Evolutionary conservation across 179 eudicot species (phyloP), one percentile per base, ranked within the genome.

Genomic region (Silene vulgaris): DNA sequence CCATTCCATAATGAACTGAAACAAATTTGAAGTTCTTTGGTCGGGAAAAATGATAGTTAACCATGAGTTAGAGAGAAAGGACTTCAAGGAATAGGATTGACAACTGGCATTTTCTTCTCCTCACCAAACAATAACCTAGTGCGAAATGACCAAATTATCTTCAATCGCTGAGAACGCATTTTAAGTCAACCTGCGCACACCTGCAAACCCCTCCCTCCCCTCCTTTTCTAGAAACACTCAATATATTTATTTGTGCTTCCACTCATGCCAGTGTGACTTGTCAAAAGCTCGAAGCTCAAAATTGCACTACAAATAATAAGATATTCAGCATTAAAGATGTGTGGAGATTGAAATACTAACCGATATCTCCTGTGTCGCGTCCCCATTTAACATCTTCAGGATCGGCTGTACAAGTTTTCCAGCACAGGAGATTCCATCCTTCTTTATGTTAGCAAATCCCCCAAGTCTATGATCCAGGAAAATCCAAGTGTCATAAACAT

Each of bases 351-450:
- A 62, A 54, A 28, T 74, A 87, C 96, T 87, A 70, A 90, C 97
- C 88, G 82, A 78, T 48, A 86, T 82, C 78, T 82, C 81, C 77
- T 86, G 88, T 45, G 89, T 82, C 68, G 69, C 77, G 78, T 92
- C 97, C 85, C 87, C 95, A 75, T 77, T 81, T 73, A 95, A 80
- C 80, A 87, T 74, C 87, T 89, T 90, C 72, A 92, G 74, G 65
- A 88, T 82, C 66, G 94, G 93, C 61, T 86, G 96, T 63, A 87
- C 76, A 75, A 89, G 86, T 78, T 87, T 92, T 57, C 87, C 80
- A 50, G 95, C 90, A 57, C 79, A 89, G 21, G 93, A 79, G 61
- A 83, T 81, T 16, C 87, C 97, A 71, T 95, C 97, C 81, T 89
- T 93, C 86, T 85, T 95, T 83, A 73, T 76, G 82, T 81, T 87